A percentile compares a stretch with the other conserved stretches of the same genome.
Evolutionary conservation across 2,329 filamentous ascomycete genomes (phyloP).

Genomic region (Colletotrichum noveboracense): DNA sequence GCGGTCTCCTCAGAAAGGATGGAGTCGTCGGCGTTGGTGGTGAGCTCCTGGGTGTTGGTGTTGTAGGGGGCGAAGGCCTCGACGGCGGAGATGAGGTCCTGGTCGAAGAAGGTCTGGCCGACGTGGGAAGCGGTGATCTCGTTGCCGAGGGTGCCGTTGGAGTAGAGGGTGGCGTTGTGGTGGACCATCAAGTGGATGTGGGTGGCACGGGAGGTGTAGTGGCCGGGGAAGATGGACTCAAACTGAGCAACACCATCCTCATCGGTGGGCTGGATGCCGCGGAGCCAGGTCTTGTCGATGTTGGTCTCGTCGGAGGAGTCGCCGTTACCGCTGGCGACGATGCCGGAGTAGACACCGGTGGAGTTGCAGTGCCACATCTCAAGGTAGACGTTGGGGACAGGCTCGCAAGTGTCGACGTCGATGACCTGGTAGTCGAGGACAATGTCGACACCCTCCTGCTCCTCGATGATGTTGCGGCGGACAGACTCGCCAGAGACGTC

Average conservation of each 20-base stretch:
- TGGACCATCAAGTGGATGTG: constrained; percentile 46
- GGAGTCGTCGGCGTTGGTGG: constrained; percentile 54
- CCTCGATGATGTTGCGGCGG: constrained; percentile 44
- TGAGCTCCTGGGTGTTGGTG: constrained; percentile 47
- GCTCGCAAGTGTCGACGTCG: constrained; percentile 45
- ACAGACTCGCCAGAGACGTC: constrained; percentile 42
- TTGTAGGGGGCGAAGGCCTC: constrained; percentile 50
- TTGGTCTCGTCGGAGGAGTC: constrained; percentile 31
- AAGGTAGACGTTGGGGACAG: constrained; percentile 41
- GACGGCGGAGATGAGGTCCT: constrained; percentile 55
- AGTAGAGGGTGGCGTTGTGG: constrained; percentile 31
- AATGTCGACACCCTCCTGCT: constrained; percentile 42
- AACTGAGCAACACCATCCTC: constrained; percentile 45
- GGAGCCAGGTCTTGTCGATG: constrained; percentile 40
- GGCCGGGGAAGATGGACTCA: constrained; percentile 47
- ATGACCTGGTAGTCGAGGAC: constrained; percentile 49
- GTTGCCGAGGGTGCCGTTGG: constrained; percentile 37
- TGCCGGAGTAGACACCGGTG: constrained; percentile 49
- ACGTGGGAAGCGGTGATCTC: constrained; percentile 59
- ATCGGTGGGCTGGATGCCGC: constrained; percentile 45
- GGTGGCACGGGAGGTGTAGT: constrained; percentile 44
- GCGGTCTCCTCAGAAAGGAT: constrained; percentile 51
- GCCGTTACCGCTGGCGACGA: constrained; percentile 39
- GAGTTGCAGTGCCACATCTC: constrained; percentile 52
- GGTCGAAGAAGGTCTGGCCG: constrained; percentile 68